A percentile compares a stretch with the other conserved stretches of the same genome.
Evolutionary conservation across 2,329 filamentous ascomycete genomes (phyloP).

Genomic region (Colletotrichum orbiculare): DNA sequence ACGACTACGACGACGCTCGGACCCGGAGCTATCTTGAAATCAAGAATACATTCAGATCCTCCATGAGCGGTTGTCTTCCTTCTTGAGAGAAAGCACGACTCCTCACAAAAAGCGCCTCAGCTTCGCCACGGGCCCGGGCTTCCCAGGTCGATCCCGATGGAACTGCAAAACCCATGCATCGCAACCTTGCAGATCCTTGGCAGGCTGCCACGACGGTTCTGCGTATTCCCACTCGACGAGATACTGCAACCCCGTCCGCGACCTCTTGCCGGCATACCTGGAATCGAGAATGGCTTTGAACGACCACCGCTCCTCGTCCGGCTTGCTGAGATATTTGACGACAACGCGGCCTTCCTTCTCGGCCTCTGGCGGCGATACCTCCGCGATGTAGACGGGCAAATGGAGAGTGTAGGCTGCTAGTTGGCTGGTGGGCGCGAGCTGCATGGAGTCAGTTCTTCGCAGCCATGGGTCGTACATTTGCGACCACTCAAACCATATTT

Average conservation of each 20-base stretch:
- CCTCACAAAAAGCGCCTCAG: constrained; percentile 13
- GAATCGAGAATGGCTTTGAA: constrained; percentile 29
- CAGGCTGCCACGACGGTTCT: constrained; percentile 31
- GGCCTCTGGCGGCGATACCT: constrained; percentile 23
- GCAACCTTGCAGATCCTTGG: constrained; percentile 26
- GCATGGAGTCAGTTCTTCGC: constrained; percentile 16
- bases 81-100: too few species aligned
- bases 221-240: constrained; percentile 33
- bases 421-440: constrained; percentile 3
- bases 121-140: constrained; percentile 20
- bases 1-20: too few species aligned
- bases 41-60: too few species aligned
- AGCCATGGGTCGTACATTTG: constrained; percentile 31
- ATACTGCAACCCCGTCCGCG: constrained; percentile 23
- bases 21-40: too few species aligned
- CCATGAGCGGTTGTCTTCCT: too few species aligned
- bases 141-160: constrained; percentile 7
- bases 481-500: constrained; percentile 31
- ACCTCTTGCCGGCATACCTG: constrained; percentile 18
- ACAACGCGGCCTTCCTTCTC: constrained; percentile 25
- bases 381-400: neutral
- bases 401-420: neutral
- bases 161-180: constrained; percentile 30
- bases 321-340: constrained; percentile 21
- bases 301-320: constrained; percentile 28